Evolutionary conservation across 345 rosid genomes (phyloP), one percentile per base, ranked within the genome.

Genomic region (Hevea brasiliensis): DNA sequence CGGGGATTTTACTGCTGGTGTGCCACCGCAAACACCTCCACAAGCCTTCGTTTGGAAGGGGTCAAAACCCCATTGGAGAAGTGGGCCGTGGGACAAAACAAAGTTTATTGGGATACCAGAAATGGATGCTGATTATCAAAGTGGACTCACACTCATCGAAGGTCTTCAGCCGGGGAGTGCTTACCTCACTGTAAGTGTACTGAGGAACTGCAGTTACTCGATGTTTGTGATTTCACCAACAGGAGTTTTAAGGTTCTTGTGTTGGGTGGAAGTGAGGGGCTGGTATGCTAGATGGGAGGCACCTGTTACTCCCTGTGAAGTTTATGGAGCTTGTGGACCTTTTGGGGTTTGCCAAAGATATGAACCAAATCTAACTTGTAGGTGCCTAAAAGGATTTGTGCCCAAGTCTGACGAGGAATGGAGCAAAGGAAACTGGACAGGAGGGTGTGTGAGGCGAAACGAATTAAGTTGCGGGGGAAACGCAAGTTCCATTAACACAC

Each of bases 291-390:
- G 71, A 51, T 67, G 71, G 71, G 59, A 50, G 41, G 59, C 71
- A 50, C 71, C 71, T 0, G 18, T 29, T 1, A 10, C 71, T 67
- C 71, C 71, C 0, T 87, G 93, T 69, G 90, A 84, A 67, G 12
- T 81, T 21, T 90, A 86, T 71, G 85, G 80, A 6, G 73, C 18
- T 50, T 87, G 97, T 71, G 94, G 92, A 47, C 55, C 57, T 40
- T 86, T 68, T 56, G 94, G 86, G 1, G 77, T 15, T 17, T 89
- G 93, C 42, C 18, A 74, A 14, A 0, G 70, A 1, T 9, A 40
- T 24, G 70, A 51, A 7, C 54, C 74, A n/a, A 60, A n/a, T 29
- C 81, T 84, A 7, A 81, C 80, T 50, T 90, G 96, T 69, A 82
- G 77, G 50, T 90, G 93, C 55, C 42, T 86, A 40, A 76, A 42